Conservation (phyloP, 2,329 filamentous ascomycete genomes). For the Clarireedia paspali region DNA sequence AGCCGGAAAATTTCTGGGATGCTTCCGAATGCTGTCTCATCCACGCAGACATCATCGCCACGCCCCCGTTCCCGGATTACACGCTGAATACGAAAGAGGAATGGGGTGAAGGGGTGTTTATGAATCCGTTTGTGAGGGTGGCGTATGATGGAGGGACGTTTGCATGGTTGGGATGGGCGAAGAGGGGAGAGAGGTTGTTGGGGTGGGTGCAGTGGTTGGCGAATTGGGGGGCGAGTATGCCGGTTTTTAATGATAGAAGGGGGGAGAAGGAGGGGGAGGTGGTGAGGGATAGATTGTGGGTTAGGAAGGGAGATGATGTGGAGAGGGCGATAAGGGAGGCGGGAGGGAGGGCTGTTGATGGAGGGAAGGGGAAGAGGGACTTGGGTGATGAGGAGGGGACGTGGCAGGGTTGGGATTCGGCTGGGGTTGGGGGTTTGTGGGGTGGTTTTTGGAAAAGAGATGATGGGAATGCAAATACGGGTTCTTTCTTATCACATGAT, state of each 20-base stretch:
- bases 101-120: conserved; percentile 50
- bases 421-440: too few species aligned
- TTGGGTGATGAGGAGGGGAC: background rate
- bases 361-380: conserved; percentile 25
- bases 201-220: conserved; percentile 49
- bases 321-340: too few species aligned
- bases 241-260: conserved; percentile 52
- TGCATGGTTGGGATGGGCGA: conserved; percentile 49
- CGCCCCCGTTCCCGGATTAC: background rate
- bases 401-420: conserved; percentile 2
- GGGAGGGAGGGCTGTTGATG: background rate
- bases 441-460: too few species aligned
- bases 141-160: conserved; percentile 55
- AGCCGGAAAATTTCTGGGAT: conserved; percentile 53
- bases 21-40: conserved; percentile 58
- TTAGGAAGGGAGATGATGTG: conserved; percentile 14
- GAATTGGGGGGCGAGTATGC: conserved; percentile 48
- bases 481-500: too few species aligned
- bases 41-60: conserved; percentile 38
- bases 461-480: too few species aligned
- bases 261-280: conserved; percentile 48
- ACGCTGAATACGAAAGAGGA: conserved; percentile 13
- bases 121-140: conserved; percentile 69
- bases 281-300: conserved; percentile 46
- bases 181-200: conserved; percentile 60